Evolutionary conservation across 2,329 filamentous ascomycete genomes (phyloP).

Genomic region (Cercospora sesami): DNA sequence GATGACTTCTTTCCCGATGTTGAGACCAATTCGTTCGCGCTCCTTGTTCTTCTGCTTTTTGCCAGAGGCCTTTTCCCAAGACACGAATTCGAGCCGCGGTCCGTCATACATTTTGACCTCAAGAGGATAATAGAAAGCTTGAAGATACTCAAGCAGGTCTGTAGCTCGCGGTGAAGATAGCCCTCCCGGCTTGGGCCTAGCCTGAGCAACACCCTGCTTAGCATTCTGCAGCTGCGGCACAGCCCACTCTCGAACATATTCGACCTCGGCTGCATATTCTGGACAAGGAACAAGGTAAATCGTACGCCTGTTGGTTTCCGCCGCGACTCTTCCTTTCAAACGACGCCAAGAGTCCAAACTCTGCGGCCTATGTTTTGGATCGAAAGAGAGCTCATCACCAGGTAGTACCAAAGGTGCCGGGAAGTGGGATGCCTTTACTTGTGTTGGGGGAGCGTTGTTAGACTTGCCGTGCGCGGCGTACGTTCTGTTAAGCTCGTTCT

Average conservation of each 20-base stretch:
- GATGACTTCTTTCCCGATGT: constrained; percentile 41
- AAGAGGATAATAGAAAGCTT: constrained; percentile 58
- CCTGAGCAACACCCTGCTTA: neutral
- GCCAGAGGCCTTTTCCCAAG: constrained; percentile 47
- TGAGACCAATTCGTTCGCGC: constrained; percentile 48
- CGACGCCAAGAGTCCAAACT: constrained; percentile 55
- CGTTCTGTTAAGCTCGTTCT: constrained; percentile 31
- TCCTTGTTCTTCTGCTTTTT: neutral
- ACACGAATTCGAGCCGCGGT: constrained; percentile 47
- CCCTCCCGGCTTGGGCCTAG: neutral
- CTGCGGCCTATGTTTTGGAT: constrained; percentile 56
- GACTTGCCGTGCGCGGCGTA: neutral
- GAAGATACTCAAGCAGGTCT: constrained; percentile 46
- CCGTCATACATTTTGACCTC: constrained; percentile 48
- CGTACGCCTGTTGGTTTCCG: constrained; percentile 42
- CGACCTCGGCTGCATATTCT: constrained; percentile 40
- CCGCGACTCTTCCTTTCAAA: constrained; percentile 53
- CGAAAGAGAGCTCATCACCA: constrained; percentile 57
- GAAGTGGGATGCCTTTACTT: constrained; percentile 43
- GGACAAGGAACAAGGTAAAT: constrained; percentile 58
- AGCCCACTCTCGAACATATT: constrained; percentile 49
- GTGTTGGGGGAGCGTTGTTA: constrained; percentile 10
- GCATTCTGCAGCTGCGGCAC: constrained; percentile 25
- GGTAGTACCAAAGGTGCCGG: constrained; percentile 62
- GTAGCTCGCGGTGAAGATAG: constrained; percentile 16